phyloP scores from a whole-genome alignment of 2,329 filamentous ascomycete species.

The Leptodontidium sp. region DNA sequence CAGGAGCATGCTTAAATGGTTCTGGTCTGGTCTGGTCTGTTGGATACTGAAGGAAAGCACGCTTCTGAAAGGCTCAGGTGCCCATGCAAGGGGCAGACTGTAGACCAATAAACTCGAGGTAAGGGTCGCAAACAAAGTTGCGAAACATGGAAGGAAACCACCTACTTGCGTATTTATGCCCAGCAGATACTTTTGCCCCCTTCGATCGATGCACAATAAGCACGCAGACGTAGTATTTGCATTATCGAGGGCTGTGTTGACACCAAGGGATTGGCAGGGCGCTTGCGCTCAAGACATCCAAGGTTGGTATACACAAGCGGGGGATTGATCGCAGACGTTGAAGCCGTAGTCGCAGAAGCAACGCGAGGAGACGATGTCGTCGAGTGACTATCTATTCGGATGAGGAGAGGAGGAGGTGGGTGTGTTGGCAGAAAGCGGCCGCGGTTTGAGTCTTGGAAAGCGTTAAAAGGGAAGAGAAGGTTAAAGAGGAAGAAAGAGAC shows the following conservation, averaged over 20 bases:
- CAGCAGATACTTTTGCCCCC: background rate
- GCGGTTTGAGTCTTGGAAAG: background rate
- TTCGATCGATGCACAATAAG: background rate
- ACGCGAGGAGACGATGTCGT: background rate
- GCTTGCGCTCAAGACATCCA: background rate
- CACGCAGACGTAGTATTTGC: background rate
- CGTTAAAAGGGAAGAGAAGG: background rate
- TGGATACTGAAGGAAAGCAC: background rate
- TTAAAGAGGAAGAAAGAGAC: no score
- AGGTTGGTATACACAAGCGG: background rate
- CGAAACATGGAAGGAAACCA: background rate
- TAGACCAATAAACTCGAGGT: background rate
- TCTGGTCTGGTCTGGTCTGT: no score
- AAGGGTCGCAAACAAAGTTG: background rate
- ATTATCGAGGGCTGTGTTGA: constrained; percentile 5
- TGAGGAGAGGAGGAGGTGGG: background rate
- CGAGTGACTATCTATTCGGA: background rate
- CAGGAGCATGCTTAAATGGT: no score
- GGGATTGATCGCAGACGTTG: background rate
- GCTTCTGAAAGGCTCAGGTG: background rate
- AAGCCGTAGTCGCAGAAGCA: background rate
- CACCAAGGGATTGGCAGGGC: background rate
- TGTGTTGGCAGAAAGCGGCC: background rate
- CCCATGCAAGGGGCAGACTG: background rate
- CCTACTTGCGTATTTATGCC: background rate